phyloP scores from a whole-genome alignment of 2,329 filamentous ascomycete genomes.

The Apiospora malaysiana region DNA sequence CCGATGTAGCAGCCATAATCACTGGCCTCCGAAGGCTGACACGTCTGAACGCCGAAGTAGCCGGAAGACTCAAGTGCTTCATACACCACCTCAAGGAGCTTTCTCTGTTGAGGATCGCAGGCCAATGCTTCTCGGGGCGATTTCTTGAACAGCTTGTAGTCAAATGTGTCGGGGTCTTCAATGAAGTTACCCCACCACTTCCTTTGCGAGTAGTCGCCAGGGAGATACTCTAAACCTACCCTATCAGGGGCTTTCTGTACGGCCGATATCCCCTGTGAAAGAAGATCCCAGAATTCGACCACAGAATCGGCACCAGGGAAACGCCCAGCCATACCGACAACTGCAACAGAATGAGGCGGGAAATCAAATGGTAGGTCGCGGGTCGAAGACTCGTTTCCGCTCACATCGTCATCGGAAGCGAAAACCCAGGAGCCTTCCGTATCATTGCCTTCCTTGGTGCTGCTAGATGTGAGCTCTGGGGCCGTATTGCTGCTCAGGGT shows the following conservation, averaged over 20 bases:
- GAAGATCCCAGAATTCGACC: constrained; percentile 41
- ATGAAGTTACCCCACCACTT: constrained; percentile 38
- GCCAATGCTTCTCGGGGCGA: constrained; percentile 29
- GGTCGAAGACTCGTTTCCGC: background rate
- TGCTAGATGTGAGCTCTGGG: background rate
- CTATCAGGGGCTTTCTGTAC: constrained; percentile 20
- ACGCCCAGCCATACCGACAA: constrained; percentile 42
- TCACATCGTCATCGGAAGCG: background rate
- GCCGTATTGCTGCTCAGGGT: background rate
- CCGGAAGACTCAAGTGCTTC: constrained; percentile 36
- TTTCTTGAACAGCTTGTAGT: constrained; percentile 35
- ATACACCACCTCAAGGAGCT: constrained; percentile 32
- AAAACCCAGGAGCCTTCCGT: background rate
- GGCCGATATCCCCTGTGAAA: constrained; percentile 24
- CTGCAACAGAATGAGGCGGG: constrained; percentile 37
- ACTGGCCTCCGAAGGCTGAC: background rate
- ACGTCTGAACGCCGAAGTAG: constrained; percentile 30
- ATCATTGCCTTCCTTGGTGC: background rate
- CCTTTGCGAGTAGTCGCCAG: constrained; percentile 29
- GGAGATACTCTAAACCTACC: background rate
- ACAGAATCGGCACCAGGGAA: constrained; percentile 39
- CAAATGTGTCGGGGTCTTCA: constrained; percentile 34
- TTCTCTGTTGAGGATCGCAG: constrained; percentile 33
- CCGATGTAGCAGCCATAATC: constrained; percentile 47
- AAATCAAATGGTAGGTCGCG: constrained; percentile 8